Evolutionary conservation across 768 basidiomycete species (phyloP).

Genomic region (Russula sp.): DNA sequence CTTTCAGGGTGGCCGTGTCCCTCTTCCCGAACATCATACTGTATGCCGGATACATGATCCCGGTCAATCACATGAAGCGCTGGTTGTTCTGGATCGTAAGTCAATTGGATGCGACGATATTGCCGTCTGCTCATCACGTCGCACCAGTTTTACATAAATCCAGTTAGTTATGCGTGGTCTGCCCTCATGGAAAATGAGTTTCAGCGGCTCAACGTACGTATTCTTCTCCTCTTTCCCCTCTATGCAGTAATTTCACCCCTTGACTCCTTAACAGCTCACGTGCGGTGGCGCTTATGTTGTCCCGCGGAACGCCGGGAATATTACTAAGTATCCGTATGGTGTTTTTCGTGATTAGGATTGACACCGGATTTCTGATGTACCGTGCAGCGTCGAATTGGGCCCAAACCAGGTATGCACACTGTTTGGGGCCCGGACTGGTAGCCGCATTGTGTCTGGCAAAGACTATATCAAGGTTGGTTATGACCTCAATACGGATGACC

Average conservation of each 20-base stretch:
- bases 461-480: slow-evolving; percentile 72
- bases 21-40: slow-evolving; percentile 68
- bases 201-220: slow-evolving; percentile 40
- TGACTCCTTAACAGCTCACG: slow-evolving; percentile 34
- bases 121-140: slow-evolving; percentile 22
- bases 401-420: slow-evolving; percentile 76
- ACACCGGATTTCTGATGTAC: neutral
- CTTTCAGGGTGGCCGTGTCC: slow-evolving; percentile 38
- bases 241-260: slow-evolving; percentile 24
- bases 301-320: slow-evolving; percentile 54
- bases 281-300: slow-evolving; percentile 64
- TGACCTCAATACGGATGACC: slow-evolving; percentile 43
- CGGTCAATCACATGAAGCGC: slow-evolving; percentile 63
- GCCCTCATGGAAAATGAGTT: slow-evolving; percentile 86
- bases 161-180: slow-evolving; percentile 51
- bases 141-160: slow-evolving; percentile 76
- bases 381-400: slow-evolving; percentile 56
- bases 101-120: slow-evolving; percentile 11
- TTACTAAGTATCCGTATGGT: slow-evolving; percentile 58
- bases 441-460: slow-evolving; percentile 61
- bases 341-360: neutral
- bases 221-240: slow-evolving; percentile 34
- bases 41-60: slow-evolving; percentile 69
- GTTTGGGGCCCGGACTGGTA: slow-evolving; percentile 55
- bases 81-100: slow-evolving; percentile 86